Conservation (phyloP, 2,329 filamentous ascomycete species). For the Microthyrium microscopicum region DNA sequence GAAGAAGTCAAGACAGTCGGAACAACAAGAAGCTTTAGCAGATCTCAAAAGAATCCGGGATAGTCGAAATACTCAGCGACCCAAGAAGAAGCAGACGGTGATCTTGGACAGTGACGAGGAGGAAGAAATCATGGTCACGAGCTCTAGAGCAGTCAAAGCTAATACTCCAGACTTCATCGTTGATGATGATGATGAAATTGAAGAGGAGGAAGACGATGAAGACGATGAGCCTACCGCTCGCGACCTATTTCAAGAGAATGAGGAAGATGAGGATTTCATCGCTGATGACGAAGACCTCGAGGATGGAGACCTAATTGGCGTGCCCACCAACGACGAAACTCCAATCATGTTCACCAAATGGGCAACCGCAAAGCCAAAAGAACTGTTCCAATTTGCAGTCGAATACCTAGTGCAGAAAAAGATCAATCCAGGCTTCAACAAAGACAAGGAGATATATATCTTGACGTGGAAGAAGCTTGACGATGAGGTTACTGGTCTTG, state of each 20-base stretch:
- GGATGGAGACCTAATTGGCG: slow-evolving; percentile 29
- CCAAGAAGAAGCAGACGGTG: slow-evolving; percentile 12
- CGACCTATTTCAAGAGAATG: slow-evolving; percentile 33
- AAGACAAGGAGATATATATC: slow-evolving; percentile 45
- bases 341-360: slow-evolving; percentile 54
- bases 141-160: slow-evolving; percentile 3
- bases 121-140: slow-evolving; percentile 4
- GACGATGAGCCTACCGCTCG: slow-evolving; percentile 11
- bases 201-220: slow-evolving; percentile 15
- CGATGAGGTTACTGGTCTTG: slow-evolving; percentile 51
- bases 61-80: slow-evolving; percentile 14
- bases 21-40: slow-evolving; percentile 26
- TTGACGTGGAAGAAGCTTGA: slow-evolving; percentile 56
- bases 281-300: slow-evolving; percentile 43
- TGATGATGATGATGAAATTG: slow-evolving; percentile 15
- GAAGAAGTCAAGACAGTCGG: slow-evolving; percentile 15
- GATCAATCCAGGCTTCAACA: slow-evolving; percentile 53
- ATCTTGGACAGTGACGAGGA: slow-evolving; percentile 12
- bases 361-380: slow-evolving; percentile 48
- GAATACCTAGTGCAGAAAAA: slow-evolving; percentile 73
- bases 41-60: slow-evolving; percentile 25
- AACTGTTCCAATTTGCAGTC: slow-evolving; percentile 57
- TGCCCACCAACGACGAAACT: slow-evolving; percentile 35
- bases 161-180: slow-evolving; percentile 17
- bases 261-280: slow-evolving; percentile 48